These are phyloP conservation scores for Bacidia rubella DNA, from an alignment of 495 filamentous ascomycete genomes.

Conservation along the genomic window DNA sequence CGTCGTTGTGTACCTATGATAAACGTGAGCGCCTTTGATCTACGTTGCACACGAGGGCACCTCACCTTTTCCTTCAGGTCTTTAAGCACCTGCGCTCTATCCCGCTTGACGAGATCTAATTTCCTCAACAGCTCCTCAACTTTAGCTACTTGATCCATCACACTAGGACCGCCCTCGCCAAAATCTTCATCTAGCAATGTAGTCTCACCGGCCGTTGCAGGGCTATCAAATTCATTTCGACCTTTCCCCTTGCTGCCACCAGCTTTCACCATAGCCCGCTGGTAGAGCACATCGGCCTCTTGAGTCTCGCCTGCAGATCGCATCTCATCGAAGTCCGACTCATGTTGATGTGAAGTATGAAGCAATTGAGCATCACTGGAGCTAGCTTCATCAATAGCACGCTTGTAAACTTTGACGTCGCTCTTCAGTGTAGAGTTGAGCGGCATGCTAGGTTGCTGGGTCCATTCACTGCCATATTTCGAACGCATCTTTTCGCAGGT, in stretches of 20 bases:
- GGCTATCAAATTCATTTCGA: slow-evolving; percentile 47
- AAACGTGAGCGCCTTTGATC: background rate
- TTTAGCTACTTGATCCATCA: slow-evolving; percentile 75
- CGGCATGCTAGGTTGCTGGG: slow-evolving; percentile 83
- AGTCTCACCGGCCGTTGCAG: slow-evolving; percentile 44
- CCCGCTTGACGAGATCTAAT: slow-evolving; percentile 79
- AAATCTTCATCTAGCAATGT: slow-evolving; percentile 87
- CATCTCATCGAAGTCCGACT: slow-evolving; percentile 92
- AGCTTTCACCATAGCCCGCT: slow-evolving; percentile 62
- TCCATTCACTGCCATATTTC: slow-evolving; percentile 94
- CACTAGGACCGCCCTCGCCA: slow-evolving; percentile 60
- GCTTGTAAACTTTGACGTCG: slow-evolving; percentile 74
- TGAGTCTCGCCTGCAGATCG: slow-evolving; percentile 74
- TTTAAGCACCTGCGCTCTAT: slow-evolving; percentile 81
- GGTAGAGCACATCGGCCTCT: slow-evolving; percentile 80
- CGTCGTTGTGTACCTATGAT: slow-evolving; percentile 62
- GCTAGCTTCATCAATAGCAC: slow-evolving; percentile 78
- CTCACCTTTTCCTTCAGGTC: slow-evolving; percentile 92
- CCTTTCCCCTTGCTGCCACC: slow-evolving; percentile 47
- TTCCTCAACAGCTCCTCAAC: slow-evolving; percentile 89
- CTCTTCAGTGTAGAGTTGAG: slow-evolving; percentile 76
- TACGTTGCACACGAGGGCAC: background rate
- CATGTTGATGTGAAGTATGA: slow-evolving; percentile 67
- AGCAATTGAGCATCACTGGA: slow-evolving; percentile 80
- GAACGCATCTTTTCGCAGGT: slow-evolving; percentile 99